These are phyloP conservation scores for Pyrrhoderma noxium DNA, from an alignment of 1,284 basidiomycete species.

Conservation along the genomic window DNA sequence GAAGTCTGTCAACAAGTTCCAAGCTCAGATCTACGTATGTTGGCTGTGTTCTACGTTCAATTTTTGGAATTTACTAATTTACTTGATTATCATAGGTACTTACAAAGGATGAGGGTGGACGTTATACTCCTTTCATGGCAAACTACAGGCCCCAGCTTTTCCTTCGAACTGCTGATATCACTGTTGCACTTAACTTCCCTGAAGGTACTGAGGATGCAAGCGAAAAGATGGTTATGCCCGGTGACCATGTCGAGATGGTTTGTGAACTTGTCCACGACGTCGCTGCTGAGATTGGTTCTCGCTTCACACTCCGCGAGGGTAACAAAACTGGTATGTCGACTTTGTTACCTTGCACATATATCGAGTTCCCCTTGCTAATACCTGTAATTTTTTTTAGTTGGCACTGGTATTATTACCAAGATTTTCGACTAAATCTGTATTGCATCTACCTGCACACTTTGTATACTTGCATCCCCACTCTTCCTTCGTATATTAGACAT, in stretches of 20 bases:
- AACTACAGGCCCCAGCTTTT: conserved; percentile 97
- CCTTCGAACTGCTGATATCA: conserved; percentile 94
- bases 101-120: conserved; percentile 95
- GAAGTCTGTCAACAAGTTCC: conserved; percentile 92
- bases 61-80: background rate
- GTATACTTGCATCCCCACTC: conserved; percentile 20
- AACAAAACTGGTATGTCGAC: conserved; percentile 76
- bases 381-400: conserved; percentile 44
- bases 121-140: conserved; percentile 95
- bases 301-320: conserved; percentile 96
- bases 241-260: conserved; percentile 95
- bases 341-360: background rate
- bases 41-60: background rate
- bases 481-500: conserved; percentile 6
- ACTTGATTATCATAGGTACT: conserved; percentile 49
- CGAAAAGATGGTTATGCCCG: conserved; percentile 96
- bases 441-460: too few relatives aligned
- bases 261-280: conserved; percentile 85
- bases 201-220: conserved; percentile 68
- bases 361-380: conserved; percentile 6
- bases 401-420: conserved; percentile 87
- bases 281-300: conserved; percentile 86
- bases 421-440: conserved; percentile 41
- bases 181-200: conserved; percentile 82
- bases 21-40: conserved; percentile 83